phyloP scores from a whole-genome alignment of 148 eudicot genomes.

The Dianthus caryophyllus region DNA sequence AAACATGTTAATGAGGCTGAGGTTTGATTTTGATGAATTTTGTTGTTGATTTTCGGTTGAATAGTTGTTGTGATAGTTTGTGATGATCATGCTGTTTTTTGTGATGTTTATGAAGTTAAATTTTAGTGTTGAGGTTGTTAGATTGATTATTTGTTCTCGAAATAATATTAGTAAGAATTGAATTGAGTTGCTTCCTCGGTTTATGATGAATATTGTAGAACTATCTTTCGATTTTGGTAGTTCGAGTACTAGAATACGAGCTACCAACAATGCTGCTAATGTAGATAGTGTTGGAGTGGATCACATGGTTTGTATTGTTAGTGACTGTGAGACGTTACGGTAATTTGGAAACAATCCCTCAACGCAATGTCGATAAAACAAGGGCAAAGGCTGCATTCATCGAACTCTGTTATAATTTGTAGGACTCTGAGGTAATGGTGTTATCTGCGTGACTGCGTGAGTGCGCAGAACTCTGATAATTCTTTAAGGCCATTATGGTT shows the following conservation, averaged over 20 bases:
- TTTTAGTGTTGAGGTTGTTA: neutral
- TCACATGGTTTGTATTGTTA: neutral
- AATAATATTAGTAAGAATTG: no score
- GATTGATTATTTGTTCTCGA: neutral
- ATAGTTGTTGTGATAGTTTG: neutral
- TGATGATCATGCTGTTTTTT: neutral
- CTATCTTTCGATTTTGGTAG: no score
- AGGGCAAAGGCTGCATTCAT: neutral
- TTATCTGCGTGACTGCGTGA: neutral
- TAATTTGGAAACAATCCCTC: no score
- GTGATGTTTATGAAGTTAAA: neutral
- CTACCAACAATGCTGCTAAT: neutral
- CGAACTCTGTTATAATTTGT: neutral
- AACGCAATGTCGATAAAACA: no score
- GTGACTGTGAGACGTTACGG: no score
- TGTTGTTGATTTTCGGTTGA: neutral
- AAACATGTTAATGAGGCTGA: conserved; percentile 87
- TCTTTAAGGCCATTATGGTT: neutral
- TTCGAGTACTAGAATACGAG: neutral
- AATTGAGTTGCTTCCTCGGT: no score
- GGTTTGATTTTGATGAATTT: conserved; percentile 38
- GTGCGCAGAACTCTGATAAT: neutral
- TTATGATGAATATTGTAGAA: no score
- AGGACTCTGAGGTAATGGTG: neutral
- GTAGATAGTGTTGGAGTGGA: neutral